A percentile compares a stretch with the other conserved stretches of the same genome.
phyloP scores from a whole-genome alignment of 129 eudicot species.

The Escallonia rubra region DNA sequence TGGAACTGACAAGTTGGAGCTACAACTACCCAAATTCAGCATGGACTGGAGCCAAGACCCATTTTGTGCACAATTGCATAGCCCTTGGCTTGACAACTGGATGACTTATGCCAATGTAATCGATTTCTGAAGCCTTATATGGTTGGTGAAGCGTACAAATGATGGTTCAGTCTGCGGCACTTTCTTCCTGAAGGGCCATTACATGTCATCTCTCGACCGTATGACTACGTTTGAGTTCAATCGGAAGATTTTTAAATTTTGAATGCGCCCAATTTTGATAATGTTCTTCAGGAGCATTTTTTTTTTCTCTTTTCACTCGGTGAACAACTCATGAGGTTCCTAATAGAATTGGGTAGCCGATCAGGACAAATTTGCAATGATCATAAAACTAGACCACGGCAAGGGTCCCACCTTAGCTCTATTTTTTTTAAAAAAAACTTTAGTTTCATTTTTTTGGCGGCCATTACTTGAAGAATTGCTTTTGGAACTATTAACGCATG shows the following conservation, averaged over 20 bases:
- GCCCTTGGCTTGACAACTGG: slow-evolving; percentile 72
- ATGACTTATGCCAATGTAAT: slow-evolving; percentile 43
- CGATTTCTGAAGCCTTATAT: slow-evolving; percentile 20
- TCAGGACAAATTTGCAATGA: too few species aligned
- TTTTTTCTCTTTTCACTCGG: not conserved
- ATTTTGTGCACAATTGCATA: slow-evolving; percentile 35
- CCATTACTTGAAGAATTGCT: too few species aligned
- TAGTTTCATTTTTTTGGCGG: too few species aligned
- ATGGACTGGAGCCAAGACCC: slow-evolving; percentile 59
- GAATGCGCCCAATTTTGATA: not conserved
- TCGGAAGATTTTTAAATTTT: not conserved
- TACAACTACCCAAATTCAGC: slow-evolving; percentile 48
- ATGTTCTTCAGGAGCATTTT: not conserved
- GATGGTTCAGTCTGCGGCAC: not conserved
- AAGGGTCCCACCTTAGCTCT: too few species aligned
- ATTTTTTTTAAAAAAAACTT: too few species aligned
- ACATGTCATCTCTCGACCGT: not conserved
- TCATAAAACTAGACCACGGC: too few species aligned
- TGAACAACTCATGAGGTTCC: too few species aligned
- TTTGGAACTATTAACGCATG: too few species aligned
- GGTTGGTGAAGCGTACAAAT: not conserved
- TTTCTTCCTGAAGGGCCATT: not conserved
- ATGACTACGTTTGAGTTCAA: too few species aligned
- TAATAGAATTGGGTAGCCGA: too few species aligned
- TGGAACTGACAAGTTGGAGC: slow-evolving; percentile 38